These are phyloP conservation scores for Schizosaccharomyces lindneri DNA, from an alignment of 805 yeast species.

Conservation along the genomic window DNA sequence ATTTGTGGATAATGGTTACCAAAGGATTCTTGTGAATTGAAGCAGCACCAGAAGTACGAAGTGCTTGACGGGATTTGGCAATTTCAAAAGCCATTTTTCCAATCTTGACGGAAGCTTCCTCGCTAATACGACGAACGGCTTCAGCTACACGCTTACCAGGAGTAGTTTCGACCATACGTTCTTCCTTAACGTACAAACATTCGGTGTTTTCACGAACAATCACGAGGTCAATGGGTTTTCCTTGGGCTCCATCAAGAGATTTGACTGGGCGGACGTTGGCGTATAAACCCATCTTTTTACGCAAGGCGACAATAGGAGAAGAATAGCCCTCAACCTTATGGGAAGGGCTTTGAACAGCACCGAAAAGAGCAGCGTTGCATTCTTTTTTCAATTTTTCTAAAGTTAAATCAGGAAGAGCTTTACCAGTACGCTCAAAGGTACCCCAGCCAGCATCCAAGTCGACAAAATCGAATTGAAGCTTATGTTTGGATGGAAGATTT, in stretches of 20 bases:
- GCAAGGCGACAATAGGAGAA: constrained; percentile 93
- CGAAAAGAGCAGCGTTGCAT: constrained; percentile 94
- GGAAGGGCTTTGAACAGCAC: constrained; percentile 91
- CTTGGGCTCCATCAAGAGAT: constrained; percentile 51
- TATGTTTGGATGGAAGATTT: constrained; percentile 44
- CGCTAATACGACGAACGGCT: constrained; percentile 90
- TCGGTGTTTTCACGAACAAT: constrained; percentile 97
- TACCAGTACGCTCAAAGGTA: constrained; percentile 79
- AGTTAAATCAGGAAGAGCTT: constrained; percentile 84
- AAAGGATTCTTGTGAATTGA: constrained; percentile 31
- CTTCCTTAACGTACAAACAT: constrained; percentile 89
- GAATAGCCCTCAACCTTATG: constrained; percentile 89
- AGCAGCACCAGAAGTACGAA: constrained; percentile 27
- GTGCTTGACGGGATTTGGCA: constrained; percentile 69
- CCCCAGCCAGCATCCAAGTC: constrained; percentile 87
- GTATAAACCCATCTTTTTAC: constrained; percentile 80
- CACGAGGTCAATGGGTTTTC: constrained; percentile 85
- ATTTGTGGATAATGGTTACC: constrained; percentile 85
- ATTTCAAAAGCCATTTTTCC: constrained; percentile 81
- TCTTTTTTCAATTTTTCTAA: constrained; percentile 47
- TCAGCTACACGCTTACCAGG: constrained; percentile 72
- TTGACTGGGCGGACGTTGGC: constrained; percentile 97
- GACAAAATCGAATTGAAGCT: constrained; percentile 61
- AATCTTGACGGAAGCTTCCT: constrained; percentile 60
- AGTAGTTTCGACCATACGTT: constrained; percentile 31